Percentiles rank a stretch among this genome's conserved stretches.
Evolutionary conservation across 1,284 basidiomycete species (phyloP).

Genomic region (Trametes polyzona): DNA sequence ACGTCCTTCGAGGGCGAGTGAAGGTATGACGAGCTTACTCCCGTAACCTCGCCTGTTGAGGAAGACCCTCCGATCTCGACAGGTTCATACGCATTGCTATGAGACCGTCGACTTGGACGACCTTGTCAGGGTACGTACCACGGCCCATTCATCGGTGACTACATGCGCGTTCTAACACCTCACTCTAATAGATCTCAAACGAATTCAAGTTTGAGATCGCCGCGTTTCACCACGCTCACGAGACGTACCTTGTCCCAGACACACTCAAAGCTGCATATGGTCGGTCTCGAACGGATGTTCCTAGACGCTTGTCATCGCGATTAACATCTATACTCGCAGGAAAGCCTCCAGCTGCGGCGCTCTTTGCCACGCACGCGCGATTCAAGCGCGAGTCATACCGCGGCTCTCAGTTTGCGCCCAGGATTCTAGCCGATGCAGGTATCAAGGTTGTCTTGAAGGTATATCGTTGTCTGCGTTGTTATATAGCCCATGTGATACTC

Average conservation of each 20-base stretch:
- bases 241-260: slow-evolving; percentile 86
- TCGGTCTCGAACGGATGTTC: slow-evolving; percentile 46
- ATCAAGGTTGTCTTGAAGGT: slow-evolving; percentile 83
- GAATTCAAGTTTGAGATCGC: slow-evolving; percentile 85
- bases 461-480: not conserved
- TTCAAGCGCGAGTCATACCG: slow-evolving; percentile 90
- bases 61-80: not conserved
- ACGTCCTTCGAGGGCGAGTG: slow-evolving; percentile 82
- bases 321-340: too few relatives aligned
- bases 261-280: slow-evolving; percentile 74
- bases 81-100: slow-evolving; percentile 79
- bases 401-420: slow-evolving; percentile 84
- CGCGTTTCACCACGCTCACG: slow-evolving; percentile 87
- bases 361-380: slow-evolving; percentile 63
- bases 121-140: slow-evolving; percentile 68
- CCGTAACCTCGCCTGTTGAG: not conserved
- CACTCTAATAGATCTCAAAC: slow-evolving; percentile 60
- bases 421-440: slow-evolving; percentile 76
- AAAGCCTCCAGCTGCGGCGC: slow-evolving; percentile 70
- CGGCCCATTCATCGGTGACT: too few relatives aligned
- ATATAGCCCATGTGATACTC: not conserved
- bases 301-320: too few relatives aligned
- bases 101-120: slow-evolving; percentile 47
- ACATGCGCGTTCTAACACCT: too few relatives aligned
- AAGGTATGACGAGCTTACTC: slow-evolving; percentile 47